Conservation (phyloP, 495 filamentous ascomycete genomes). For the Cenococcum geophilum region DNA sequence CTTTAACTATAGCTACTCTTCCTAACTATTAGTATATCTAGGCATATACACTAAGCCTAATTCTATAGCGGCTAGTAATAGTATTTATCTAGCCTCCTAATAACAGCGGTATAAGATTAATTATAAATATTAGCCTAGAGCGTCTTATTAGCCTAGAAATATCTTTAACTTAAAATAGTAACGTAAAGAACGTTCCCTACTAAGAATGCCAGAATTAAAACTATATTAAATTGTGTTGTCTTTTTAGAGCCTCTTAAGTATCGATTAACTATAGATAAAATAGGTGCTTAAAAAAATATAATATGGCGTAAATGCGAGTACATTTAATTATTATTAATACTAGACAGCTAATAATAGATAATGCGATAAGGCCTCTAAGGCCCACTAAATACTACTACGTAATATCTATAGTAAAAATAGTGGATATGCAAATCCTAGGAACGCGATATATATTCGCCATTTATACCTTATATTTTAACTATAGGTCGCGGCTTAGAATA, state of each 20-base stretch:
- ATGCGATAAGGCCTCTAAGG: neutral
- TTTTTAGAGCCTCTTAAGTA: constrained; percentile 1
- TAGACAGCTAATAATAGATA: neutral
- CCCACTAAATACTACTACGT: neutral
- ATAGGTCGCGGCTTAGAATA: neutral
- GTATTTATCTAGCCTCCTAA: neutral
- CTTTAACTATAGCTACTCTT: neutral
- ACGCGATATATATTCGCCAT: neutral
- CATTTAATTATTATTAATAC: neutral
- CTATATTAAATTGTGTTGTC: neutral
- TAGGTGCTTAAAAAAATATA: constrained; percentile 9
- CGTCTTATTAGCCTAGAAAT: too few species aligned
- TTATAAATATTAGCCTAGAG: too few species aligned
- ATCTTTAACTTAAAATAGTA: too few species aligned
- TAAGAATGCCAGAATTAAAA: too few species aligned
- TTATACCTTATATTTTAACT: neutral
- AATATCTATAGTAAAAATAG: neutral
- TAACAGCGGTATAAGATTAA: neutral
- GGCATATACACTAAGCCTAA: neutral
- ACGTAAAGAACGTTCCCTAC: too few species aligned
- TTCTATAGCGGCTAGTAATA: neutral
- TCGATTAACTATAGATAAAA: constrained; percentile 2
- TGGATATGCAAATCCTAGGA: neutral
- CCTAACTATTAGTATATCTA: constrained; percentile 2
- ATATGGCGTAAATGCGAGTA: neutral